phyloP scores from a whole-genome alignment of 2,329 filamentous ascomycete genomes.

The Ceratocystiopsis brevicomis region DNA sequence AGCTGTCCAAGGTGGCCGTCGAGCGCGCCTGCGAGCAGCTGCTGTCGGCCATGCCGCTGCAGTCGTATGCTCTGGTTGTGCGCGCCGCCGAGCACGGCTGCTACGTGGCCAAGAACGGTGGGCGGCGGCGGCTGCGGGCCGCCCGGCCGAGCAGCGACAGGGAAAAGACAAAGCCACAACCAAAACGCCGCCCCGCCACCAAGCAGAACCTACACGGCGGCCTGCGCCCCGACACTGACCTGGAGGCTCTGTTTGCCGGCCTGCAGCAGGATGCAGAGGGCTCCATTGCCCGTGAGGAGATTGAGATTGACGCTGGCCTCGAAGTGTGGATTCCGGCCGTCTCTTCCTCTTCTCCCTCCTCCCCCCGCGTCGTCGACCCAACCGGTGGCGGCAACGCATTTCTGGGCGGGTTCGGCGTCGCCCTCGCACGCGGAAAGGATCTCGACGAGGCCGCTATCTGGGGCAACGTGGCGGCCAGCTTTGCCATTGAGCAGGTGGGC shows the following conservation, averaged over 20 bases:
- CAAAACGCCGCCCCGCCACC: slow-evolving; percentile 10
- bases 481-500: slow-evolving; percentile 88
- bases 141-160: slow-evolving; percentile 7
- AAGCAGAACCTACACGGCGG: slow-evolving; percentile 31
- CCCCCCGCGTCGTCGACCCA: slow-evolving; percentile 56
- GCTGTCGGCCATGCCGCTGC: slow-evolving; percentile 42
- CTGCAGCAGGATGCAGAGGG: slow-evolving; percentile 35
- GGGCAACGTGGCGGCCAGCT: slow-evolving; percentile 70
- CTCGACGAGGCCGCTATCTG: slow-evolving; percentile 56
- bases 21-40: slow-evolving; percentile 45
- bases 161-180: slow-evolving; percentile 8
- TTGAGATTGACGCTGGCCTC: slow-evolving; percentile 43
- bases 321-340: slow-evolving; percentile 66
- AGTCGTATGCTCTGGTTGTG: slow-evolving; percentile 48
- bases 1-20: slow-evolving; percentile 31
- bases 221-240: slow-evolving; percentile 40
- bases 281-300: slow-evolving; percentile 34
- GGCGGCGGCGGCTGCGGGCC: slow-evolving; percentile 18
- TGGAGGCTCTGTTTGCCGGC: slow-evolving; percentile 41
- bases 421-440: slow-evolving; percentile 36
- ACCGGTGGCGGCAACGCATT: slow-evolving; percentile 92
- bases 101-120: slow-evolving; percentile 40
- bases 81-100: slow-evolving; percentile 56
- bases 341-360: slow-evolving; percentile 13
- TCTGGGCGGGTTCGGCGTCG: slow-evolving; percentile 41